Evolutionary conservation across 257 asterid genomes (phyloP), one percentile per base, ranked within the genome.

Genomic region (Prunella vulgaris): DNA sequence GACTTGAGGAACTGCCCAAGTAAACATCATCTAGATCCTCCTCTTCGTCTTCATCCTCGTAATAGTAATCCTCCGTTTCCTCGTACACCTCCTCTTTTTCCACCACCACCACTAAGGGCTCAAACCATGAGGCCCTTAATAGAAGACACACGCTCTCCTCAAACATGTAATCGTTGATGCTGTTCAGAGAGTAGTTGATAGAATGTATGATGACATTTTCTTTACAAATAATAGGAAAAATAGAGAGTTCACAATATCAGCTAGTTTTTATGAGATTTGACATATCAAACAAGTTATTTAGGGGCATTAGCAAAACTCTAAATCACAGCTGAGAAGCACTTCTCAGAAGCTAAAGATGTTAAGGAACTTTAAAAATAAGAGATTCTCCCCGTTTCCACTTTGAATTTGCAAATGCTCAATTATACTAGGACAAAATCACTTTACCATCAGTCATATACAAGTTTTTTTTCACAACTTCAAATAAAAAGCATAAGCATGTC

Each of bases 111-210:
- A 75, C 74, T 74, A 76, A 28, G 21, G 92, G 90, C 60, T 69
- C 70, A 37, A 87, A 87, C 90, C 96, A 89, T 32, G 95, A 25
- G 40, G 96, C 96, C 73, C 92, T 63, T 15, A 87, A 86, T 38
- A 89, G 95, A 63, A 89, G 95, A 83, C 95, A 89, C 10, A 89
- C 90, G 33, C 93, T 87, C 84, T 89, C 95, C 88, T 87, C 96
- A 5, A 84, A 87, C 96, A 87, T 84, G 77, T 82, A 90, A 59
- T 90, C 96, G 5, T 84, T 83, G 38, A 87, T 77, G 78, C 93
- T 90, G 87, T 65, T 54, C 20, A 59, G 27, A 59, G 33, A 15
- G 35, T 24, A 46, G 73, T 12, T 54, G 51, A 18, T 6, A 63
- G 51, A 25, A 18, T n/a, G 37, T 73, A 59, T 71, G 82, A 62